phyloP scores from a whole-genome alignment of 768 basidiomycete genomes.

The Pleurotus cornucopiae region DNA sequence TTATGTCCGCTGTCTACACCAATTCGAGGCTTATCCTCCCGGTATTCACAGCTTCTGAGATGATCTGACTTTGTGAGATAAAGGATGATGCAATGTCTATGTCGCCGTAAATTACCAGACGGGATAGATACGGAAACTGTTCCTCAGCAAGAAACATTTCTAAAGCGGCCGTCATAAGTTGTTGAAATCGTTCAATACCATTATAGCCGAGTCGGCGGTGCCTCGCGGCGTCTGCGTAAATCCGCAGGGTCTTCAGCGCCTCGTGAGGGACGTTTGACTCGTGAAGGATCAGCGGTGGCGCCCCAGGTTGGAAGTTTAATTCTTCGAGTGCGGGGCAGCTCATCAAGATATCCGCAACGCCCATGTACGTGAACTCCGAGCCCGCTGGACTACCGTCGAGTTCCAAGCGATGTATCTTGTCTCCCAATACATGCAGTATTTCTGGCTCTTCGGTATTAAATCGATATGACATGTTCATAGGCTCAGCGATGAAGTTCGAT shows the following conservation, averaged over 20 bases:
- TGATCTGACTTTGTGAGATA: neutral
- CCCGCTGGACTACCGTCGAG: slow-evolving; percentile 6
- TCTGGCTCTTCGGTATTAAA: slow-evolving; percentile 4
- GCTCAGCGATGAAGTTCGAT: neutral
- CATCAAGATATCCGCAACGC: neutral
- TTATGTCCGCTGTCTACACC: no score
- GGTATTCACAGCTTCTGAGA: no score
- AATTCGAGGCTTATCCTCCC: no score
- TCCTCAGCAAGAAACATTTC: neutral
- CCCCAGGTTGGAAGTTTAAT: slow-evolving; percentile 2
- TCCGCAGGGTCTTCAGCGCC: slow-evolving; percentile 5
- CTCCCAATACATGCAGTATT: slow-evolving; percentile 1
- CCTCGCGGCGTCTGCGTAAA: neutral
- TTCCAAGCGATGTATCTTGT: slow-evolving; percentile 4
- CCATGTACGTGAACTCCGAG: slow-evolving; percentile 2
- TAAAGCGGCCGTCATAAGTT: neutral
- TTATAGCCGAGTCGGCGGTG: neutral
- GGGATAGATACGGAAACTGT: neutral
- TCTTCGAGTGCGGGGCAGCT: neutral
- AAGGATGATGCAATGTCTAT: neutral
- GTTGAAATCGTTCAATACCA: neutral
- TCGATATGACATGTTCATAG: slow-evolving; percentile 6
- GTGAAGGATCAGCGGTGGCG: slow-evolving; percentile 3
- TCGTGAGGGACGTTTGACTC: neutral
- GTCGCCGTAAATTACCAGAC: neutral